A percentile compares a stretch with the other conserved stretches of the same genome.
These are phyloP conservation scores for Lipomyces starkeyi DNA, from an alignment of 805 yeast genomes.

Conservation along the genomic window DNA sequence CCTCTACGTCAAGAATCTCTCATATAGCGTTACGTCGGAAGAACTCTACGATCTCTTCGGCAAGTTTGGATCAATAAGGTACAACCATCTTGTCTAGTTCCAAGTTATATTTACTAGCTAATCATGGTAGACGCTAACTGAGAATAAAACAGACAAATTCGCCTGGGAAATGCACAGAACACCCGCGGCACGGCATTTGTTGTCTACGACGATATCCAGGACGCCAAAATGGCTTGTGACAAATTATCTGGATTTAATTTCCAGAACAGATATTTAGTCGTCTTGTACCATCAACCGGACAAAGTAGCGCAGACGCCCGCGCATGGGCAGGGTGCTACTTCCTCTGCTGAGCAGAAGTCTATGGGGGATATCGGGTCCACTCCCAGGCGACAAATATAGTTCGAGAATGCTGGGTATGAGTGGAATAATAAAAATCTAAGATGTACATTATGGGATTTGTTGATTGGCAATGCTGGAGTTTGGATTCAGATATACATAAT, in stretches of 20 bases:
- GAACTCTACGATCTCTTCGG: slow-evolving; percentile 61
- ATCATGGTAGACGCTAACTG: neutral
- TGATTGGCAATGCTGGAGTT: neutral
- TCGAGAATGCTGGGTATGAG: neutral
- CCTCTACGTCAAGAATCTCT: slow-evolving; percentile 62
- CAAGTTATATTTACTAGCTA: neutral
- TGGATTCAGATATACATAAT: neutral
- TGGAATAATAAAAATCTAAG: neutral
- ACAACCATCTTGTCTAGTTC: slow-evolving; percentile 1
- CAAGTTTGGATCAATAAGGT: slow-evolving; percentile 58
- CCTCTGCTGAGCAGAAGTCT: neutral
- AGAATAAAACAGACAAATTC: slow-evolving; percentile 52
- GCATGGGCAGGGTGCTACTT: neutral
- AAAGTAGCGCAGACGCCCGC: slow-evolving; percentile 31
- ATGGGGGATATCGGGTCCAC: slow-evolving; percentile 6
- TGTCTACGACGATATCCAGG: slow-evolving; percentile 55
- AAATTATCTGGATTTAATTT: slow-evolving; percentile 66
- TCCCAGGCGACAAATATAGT: slow-evolving; percentile 13
- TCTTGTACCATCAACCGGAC: slow-evolving; percentile 56
- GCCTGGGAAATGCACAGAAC: slow-evolving; percentile 51
- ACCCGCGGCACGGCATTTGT: slow-evolving; percentile 62
- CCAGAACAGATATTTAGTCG: slow-evolving; percentile 63
- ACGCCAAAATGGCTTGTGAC: slow-evolving; percentile 59
- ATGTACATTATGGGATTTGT: slow-evolving; percentile 9
- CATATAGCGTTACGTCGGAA: slow-evolving; percentile 55